Evolutionary conservation across 2,329 filamentous ascomycete species (phyloP), one percentile per base, ranked within the genome.

Genomic region (Paraphoma chrysanthemicola): DNA sequence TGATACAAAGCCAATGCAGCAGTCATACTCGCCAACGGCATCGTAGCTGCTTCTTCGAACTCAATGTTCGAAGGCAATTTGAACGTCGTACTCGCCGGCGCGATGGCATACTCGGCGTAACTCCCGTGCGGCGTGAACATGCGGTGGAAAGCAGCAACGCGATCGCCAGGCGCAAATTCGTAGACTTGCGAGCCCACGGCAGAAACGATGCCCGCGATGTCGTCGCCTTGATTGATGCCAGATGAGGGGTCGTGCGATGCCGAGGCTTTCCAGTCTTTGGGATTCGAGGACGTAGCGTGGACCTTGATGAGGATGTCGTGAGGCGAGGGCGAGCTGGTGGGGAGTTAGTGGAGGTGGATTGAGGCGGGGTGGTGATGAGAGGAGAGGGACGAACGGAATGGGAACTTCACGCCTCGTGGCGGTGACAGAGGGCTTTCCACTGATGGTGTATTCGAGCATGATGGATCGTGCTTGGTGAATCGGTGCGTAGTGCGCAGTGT

Each of bases 31-130:
- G 79, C 79, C 11, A 81, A 71, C 1, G 79, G 79, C 8, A 81
- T 57, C 3, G 78, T 75, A 5, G 78, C 77, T 12, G 76, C 79
- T 46, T 80, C 79, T 41, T 63, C 60, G 45, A 63, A 63, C 2
- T n/a, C 18, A 4, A 51, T 55, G 6, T 56, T 52, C n/a, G 54
- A 31, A 4, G 60, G 57, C 4, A 86, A 74, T 60, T 81, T 82
- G 61, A 87, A 86, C 0, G 84, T 86, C 0, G 84, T 84, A 60
- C 82, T 77, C 36, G 80, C 79, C 69, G 77, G 81, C 0, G 81
- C 80, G 18, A 87, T 71, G 12, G 84, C 82, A 60, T 88, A 88
- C 67, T 88, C 85, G 6, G 85, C 86, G 58, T 81, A 88, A 10
- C 78, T 80, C 3, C 86, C 86, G 47, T 77, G 63, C 0, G 80